phyloP scores from a whole-genome alignment of 2,329 filamentous ascomycete genomes.

The Beauveria sp. region DNA sequence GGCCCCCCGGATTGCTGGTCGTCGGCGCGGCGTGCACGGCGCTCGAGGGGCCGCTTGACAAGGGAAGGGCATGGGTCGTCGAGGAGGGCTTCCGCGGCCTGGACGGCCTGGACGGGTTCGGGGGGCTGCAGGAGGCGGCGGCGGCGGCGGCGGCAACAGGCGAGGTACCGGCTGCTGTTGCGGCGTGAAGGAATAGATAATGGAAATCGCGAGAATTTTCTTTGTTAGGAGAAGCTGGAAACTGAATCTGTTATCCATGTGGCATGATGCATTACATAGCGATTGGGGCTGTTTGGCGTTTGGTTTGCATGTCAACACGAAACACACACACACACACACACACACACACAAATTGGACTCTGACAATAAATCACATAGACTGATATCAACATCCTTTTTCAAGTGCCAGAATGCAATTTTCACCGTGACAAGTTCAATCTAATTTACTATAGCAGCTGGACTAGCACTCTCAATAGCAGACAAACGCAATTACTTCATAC shows the following conservation, averaged over 20 bases:
- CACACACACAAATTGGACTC: not conserved
- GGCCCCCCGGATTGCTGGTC: constrained; percentile 82
- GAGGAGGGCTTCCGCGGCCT: constrained; percentile 80
- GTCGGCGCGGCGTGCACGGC: constrained; percentile 79
- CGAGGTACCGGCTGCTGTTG: not conserved
- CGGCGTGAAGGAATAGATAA: not conserved
- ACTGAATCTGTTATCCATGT: not conserved
- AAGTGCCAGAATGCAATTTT: no score
- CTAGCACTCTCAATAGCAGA: no score
- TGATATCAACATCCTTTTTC: not conserved
- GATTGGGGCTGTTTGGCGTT: not conserved
- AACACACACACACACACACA: not conserved
- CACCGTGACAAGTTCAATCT: no score
- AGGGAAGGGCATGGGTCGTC: constrained; percentile 65
- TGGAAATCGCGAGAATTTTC: not conserved
- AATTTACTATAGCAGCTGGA: no score
- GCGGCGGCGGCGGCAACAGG: not conserved
- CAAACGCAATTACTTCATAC: no score
- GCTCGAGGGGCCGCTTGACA: constrained; percentile 46
- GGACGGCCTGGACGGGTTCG: constrained; percentile 58
- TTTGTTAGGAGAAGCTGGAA: not conserved
- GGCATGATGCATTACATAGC: not conserved
- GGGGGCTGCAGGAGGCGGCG: constrained; percentile 5
- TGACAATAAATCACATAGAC: not conserved
- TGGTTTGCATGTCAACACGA: not conserved